Base-by-base conservation (phyloP, 305 asterid genomes). In the Plantago coronopus region DNA sequence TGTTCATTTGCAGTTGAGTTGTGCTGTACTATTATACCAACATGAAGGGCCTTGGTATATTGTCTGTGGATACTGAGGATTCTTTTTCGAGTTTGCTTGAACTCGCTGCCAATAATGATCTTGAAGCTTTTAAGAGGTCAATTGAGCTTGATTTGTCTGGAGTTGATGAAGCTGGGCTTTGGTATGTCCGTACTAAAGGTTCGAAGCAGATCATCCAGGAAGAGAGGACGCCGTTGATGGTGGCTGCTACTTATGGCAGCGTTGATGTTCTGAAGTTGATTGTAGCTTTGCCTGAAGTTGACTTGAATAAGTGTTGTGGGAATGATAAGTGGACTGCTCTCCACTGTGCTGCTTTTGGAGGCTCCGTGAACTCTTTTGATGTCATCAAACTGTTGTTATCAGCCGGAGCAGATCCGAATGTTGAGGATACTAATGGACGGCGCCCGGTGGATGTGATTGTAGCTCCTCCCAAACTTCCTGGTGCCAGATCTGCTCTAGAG, bases 241-340 rank as follows among this genome's bases (percentile, higher is more conserved):
- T 85, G n/a, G 94, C 94, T 68, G 84, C 94, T 22, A 69, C 79
- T 1, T 85, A 78, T 48, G 94, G 90, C 5, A 83, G 86, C 59
- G 17, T 85, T 42, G 88, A 79, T 62, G 88, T 85, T 14, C 37
- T 85, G 78, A 82, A 81, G 68, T 54, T 81, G 58, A 71, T 85
- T 16, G 70, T 75, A 19, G 68, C 88, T 46, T 65, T 63, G 29
- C 87, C 86, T 0, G 86, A 80, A 46, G 80, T 85, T 38, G 90
- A 83, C 54, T 67, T 85, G 59, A 81, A 85, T 61, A 72, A 76
- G 40, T 64, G 73, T 0, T 80, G 86, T 63, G 90, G 94, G n/a
- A 67, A 38, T 5, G 74, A 85, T 46, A 83, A 77, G 67, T 72
- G 77, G 71, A 81, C 94, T 48, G 87, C 90, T 22, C 86, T 85